Percentiles rank a stretch among this genome's conserved stretches.
These are phyloP conservation scores for Sporobolomyces roseus DNA, from an alignment of 768 basidiomycete species.

Conservation along the genomic window DNA sequence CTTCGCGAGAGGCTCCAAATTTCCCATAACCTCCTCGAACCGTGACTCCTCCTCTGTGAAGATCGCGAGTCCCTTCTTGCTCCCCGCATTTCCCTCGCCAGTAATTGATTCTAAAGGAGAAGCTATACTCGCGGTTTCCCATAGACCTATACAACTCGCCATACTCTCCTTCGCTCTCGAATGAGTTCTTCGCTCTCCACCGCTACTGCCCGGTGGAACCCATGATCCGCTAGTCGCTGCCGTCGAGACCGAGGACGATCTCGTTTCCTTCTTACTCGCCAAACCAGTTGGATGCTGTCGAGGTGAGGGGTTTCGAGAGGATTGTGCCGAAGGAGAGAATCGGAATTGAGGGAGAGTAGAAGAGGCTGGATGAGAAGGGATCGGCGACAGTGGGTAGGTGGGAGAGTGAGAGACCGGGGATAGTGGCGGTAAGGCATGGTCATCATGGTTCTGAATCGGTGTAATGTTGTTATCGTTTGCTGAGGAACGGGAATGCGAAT, in stretches of 20 bases:
- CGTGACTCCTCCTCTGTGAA: not conserved
- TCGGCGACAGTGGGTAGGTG: not conserved
- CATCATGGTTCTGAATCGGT: not conserved
- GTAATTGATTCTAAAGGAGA: no score
- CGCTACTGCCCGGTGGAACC: no score
- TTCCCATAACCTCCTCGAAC: no score
- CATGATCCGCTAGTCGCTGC: no score
- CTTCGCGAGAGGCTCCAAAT: no score
- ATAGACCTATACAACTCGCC: constrained; percentile 38
- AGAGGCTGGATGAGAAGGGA: not conserved
- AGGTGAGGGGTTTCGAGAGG: not conserved
- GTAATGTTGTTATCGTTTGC: not conserved
- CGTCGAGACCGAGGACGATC: no score
- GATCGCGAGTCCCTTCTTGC: not conserved
- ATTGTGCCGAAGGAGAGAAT: constrained; percentile 1
- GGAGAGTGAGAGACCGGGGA: not conserved
- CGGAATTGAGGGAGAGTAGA: constrained; percentile 4
- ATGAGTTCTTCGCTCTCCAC: not conserved
- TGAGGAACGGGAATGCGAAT: not conserved
- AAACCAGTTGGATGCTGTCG: not conserved
- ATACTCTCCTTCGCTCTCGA: constrained; percentile 28
- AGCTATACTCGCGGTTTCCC: constrained; percentile 27
- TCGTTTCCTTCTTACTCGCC: not conserved
- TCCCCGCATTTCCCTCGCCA: not conserved
- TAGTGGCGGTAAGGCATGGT: constrained; percentile 1